phyloP scores from a whole-genome alignment of 495 filamentous ascomycete species.

The Penicillium riverlandense region DNA sequence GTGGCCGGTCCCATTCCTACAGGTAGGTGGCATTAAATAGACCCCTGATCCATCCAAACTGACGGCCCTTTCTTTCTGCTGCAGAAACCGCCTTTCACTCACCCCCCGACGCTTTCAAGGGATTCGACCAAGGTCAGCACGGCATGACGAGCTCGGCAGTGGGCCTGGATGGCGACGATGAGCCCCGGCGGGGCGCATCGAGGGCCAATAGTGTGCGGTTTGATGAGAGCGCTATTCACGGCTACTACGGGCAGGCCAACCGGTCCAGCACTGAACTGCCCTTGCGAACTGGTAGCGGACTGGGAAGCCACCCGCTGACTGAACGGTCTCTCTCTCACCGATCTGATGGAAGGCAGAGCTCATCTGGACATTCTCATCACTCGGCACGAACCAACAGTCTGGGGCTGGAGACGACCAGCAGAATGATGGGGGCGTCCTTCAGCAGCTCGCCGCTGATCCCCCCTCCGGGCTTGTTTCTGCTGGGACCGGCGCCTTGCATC shows the following conservation, averaged over 20 bases:
- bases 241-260: conserved; percentile 75
- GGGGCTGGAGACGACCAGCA: conserved; percentile 62
- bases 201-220: conserved; percentile 98
- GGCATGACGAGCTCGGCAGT: conserved; percentile 61
- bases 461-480: conserved; percentile 71
- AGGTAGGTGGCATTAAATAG: conserved; percentile 41
- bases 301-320: conserved; percentile 76
- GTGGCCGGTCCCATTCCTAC: conserved; percentile 63
- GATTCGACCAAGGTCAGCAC: conserved; percentile 74
- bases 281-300: conserved; percentile 67
- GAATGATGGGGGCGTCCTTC: conserved; percentile 52
- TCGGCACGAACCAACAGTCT: conserved; percentile 81
- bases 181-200: conserved; percentile 85
- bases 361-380: conserved; percentile 73
- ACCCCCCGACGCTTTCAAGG: conserved; percentile 68
- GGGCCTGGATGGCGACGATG: conserved; percentile 80
- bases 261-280: conserved; percentile 76
- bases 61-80: background rate
- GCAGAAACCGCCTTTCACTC: conserved; percentile 70
- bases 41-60: too few relatives aligned
- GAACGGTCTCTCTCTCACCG: conserved; percentile 90
- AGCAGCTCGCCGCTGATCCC: conserved; percentile 64
- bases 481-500: conserved; percentile 84
- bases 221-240: conserved; percentile 90
- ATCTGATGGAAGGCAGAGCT: conserved; percentile 93